A percentile compares a stretch with the other conserved stretches of the same genome.
Evolutionary conservation across 2,329 filamentous ascomycete species (phyloP).

Genomic region (Dendrostoma leiphaemia): DNA sequence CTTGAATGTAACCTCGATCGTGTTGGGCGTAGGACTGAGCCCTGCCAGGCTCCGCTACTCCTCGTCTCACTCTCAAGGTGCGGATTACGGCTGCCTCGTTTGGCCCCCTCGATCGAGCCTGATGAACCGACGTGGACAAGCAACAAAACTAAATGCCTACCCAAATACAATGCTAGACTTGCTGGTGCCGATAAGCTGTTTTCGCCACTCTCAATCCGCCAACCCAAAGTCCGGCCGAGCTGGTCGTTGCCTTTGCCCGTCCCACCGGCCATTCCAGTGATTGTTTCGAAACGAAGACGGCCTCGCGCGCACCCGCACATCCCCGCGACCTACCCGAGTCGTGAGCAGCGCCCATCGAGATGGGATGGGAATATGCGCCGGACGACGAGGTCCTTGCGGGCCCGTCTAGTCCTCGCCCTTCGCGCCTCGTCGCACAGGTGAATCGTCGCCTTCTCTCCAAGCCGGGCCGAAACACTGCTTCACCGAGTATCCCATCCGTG

Average conservation of each 20-base stretch:
- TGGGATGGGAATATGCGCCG: constrained; percentile 13
- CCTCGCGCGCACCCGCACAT: neutral
- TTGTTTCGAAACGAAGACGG: neutral
- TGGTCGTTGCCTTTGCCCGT: neutral
- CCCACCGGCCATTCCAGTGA: neutral
- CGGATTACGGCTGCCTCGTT: neutral
- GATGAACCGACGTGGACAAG: neutral
- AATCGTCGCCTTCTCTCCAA: neutral
- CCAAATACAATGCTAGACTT: too few relatives aligned
- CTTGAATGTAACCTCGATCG: too few relatives aligned
- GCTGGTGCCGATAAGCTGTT: neutral
- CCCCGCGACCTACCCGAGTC: neutral
- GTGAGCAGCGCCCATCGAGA: neutral
- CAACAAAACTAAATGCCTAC: neutral
- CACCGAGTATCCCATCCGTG: constrained; percentile 1
- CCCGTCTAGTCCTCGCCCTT: constrained; percentile 7
- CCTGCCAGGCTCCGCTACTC: too few relatives aligned
- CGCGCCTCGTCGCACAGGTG: neutral
- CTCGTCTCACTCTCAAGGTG: neutral
- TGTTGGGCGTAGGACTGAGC: too few relatives aligned
- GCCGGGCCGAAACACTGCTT: neutral
- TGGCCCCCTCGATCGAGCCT: neutral
- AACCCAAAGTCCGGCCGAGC: neutral
- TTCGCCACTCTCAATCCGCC: neutral
- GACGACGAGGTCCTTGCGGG: constrained; percentile 14